Percentiles rank a stretch among this genome's conserved stretches.
Conservation (phyloP, 2,329 filamentous ascomycete genomes). For the Blumeria hordei region DNA sequence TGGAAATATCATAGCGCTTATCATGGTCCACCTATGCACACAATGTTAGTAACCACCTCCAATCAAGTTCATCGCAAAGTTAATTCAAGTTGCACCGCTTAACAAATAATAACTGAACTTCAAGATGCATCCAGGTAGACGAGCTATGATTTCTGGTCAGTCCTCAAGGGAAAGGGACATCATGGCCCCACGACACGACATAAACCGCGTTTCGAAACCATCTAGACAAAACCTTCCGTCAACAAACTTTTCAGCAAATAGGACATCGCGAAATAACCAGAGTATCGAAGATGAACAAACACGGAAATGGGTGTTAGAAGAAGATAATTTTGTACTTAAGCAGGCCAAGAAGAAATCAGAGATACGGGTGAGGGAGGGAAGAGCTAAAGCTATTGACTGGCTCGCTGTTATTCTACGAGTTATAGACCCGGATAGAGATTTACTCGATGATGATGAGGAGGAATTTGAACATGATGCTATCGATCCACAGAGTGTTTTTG, state of each 20-base stretch:
- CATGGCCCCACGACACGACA: constrained; percentile 29
- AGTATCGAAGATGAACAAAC: constrained; percentile 43
- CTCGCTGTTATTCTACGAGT: constrained; percentile 76
- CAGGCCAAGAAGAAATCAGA: constrained; percentile 97
- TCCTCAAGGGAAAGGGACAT: constrained; percentile 17
- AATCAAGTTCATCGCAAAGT: too few relatives aligned
- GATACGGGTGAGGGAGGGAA: constrained; percentile 73
- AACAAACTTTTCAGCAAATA: constrained; percentile 8
- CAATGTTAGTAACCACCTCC: too few relatives aligned
- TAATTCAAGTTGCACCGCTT: background rate
- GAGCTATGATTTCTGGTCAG: background rate
- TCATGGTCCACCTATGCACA: too few relatives aligned
- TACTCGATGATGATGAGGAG: constrained; percentile 67
- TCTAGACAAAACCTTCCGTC: constrained; percentile 11
- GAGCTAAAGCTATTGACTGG: constrained; percentile 83
- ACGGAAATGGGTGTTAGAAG: constrained; percentile 69
- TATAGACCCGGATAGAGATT: constrained; percentile 60
- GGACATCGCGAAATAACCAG: constrained; percentile 11
- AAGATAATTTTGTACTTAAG: constrained; percentile 86
- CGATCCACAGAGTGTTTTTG: constrained; percentile 59
- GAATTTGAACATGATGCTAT: constrained; percentile 50
- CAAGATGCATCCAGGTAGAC: background rate
- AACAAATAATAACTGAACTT: background rate
- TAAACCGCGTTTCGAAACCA: constrained; percentile 31
- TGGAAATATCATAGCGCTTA: too few relatives aligned